Conservation (phyloP, 2,329 filamentous ascomycete species). For the Magnaporthiopsis poae region DNA sequence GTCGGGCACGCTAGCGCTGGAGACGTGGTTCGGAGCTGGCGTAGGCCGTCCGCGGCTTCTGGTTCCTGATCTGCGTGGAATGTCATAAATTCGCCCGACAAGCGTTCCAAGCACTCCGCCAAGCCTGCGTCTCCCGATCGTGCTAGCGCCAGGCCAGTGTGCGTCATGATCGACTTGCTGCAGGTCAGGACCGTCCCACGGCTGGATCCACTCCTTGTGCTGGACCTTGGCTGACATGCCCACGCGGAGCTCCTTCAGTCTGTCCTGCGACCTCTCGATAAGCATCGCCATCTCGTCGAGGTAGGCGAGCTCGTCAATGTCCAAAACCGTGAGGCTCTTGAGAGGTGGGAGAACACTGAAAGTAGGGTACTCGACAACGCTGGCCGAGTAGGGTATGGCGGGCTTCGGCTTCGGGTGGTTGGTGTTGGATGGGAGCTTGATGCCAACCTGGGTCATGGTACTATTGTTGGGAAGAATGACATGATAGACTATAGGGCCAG, state of each 20-base stretch:
- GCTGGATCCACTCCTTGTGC: slow-evolving; percentile 43
- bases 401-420: slow-evolving; percentile 21
- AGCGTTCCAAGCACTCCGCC: slow-evolving; percentile 61
- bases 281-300: slow-evolving; percentile 73
- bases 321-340: slow-evolving; percentile 64
- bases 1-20: too few relatives aligned
- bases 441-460: slow-evolving; percentile 32
- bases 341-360: slow-evolving; percentile 69
- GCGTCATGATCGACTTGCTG: slow-evolving; percentile 54
- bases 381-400: slow-evolving; percentile 40
- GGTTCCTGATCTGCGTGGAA: slow-evolving; percentile 23
- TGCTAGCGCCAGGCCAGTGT: slow-evolving; percentile 45
- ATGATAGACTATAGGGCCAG: slow-evolving; percentile 1
- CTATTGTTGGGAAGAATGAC: slow-evolving; percentile 24
- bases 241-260: slow-evolving; percentile 61
- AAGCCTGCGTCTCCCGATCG: slow-evolving; percentile 51
- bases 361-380: slow-evolving; percentile 64
- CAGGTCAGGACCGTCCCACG: slow-evolving; percentile 53
- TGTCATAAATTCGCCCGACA: slow-evolving; percentile 57
- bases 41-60: neutral
- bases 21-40: neutral
- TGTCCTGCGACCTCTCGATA: slow-evolving; percentile 58
- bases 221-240: slow-evolving; percentile 51
- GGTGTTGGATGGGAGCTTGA: slow-evolving; percentile 23
- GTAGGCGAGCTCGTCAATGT: slow-evolving; percentile 75